phyloP scores from a whole-genome alignment of 495 filamentous ascomycete genomes.

The Penicillium dipodomyicola region DNA sequence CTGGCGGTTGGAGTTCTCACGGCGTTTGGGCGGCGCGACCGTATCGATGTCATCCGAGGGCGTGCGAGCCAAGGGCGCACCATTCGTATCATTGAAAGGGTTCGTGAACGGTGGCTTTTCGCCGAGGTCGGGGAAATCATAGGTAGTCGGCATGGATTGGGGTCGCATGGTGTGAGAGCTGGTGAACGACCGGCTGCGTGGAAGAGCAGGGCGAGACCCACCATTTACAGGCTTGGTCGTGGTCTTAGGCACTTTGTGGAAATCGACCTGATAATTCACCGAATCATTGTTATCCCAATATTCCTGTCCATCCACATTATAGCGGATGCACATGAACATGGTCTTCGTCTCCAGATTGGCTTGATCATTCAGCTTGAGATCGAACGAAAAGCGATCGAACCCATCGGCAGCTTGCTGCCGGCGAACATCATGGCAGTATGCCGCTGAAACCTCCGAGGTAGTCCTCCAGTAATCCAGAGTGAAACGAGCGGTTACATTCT shows the following conservation, averaged over 20 bases:
- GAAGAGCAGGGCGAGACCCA: conserved; percentile 61
- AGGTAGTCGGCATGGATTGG: conserved; percentile 59
- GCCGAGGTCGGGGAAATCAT: conserved; percentile 66
- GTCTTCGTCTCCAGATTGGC: conserved; percentile 88
- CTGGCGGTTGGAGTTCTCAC: conserved; percentile 62
- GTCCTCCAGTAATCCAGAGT: conserved; percentile 99
- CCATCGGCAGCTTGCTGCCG: conserved; percentile 63
- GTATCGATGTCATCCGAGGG: conserved; percentile 36
- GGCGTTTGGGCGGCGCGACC: conserved; percentile 49
- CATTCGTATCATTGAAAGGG: conserved; percentile 53
- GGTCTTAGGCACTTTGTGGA: conserved; percentile 69
- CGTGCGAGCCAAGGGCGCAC: conserved; percentile 40
- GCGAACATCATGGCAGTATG: conserved; percentile 77
- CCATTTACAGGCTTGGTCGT: conserved; percentile 43
- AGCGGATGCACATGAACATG: conserved; percentile 87
- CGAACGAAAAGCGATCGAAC: conserved; percentile 88
- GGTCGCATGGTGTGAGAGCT: conserved; percentile 47
- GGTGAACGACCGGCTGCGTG: conserved; percentile 66
- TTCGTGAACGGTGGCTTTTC: conserved; percentile 56
- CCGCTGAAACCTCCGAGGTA: conserved; percentile 86
- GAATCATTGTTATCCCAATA: conserved; percentile 92
- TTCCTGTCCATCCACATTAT: conserved; percentile 79
- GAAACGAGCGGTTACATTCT: conserved; percentile 83
- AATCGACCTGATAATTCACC: conserved; percentile 90
- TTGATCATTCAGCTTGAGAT: conserved; percentile 86